Base-by-base conservation (phyloP, 768 basidiomycete genomes). In the Pleurotus tuoliensis region DNA sequence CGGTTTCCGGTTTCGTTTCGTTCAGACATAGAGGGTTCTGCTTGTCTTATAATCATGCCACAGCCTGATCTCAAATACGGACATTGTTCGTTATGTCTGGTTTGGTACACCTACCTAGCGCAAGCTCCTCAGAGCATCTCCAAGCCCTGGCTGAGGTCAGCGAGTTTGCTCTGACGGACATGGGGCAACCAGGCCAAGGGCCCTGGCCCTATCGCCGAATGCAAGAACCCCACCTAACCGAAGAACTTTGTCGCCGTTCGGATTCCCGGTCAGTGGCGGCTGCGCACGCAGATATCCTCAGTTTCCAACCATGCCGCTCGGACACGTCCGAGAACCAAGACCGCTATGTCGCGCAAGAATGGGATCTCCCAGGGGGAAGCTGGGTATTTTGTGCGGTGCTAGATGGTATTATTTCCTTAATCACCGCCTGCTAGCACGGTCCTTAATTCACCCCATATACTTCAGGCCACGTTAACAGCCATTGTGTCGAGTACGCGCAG, bases 181-280 rank as follows among this genome's bases (percentile, higher is more conserved):
- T 83, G 63, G 82, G 82, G 59, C 74, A 73, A 45, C 73, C 78
- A 6, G 82, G 80, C 30, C 71, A 68, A 52, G 75, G 76, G 34
- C 74, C 75, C 37, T 84, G 82, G 82, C 77, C 81, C 3, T 84
- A 82, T 63, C 78, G 76, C 15, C 63, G 75, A 24, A 72, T 83
- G 22, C 51, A 69, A 13, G 78, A 82, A 56, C 71, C 69, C 9
- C 64, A 58, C 4, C 59, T 83, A 22, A 67, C 75, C 18, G 55
- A 64, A 9, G 76, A 81, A 64, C 59, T 83, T 24, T 63, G 59
- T 27, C 72, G 69, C 30, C 53, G 76, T 39, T 73, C 76, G 18
- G 61, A 67, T 43, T 72, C 79, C 3, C 61, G 57, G 55, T 73
- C 76, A 5, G 4, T 24, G 15, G 12, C 38, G 16, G 59, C 55